phyloP scores from a whole-genome alignment of 495 filamentous ascomycete species.

The Choiromyces venosus region DNA sequence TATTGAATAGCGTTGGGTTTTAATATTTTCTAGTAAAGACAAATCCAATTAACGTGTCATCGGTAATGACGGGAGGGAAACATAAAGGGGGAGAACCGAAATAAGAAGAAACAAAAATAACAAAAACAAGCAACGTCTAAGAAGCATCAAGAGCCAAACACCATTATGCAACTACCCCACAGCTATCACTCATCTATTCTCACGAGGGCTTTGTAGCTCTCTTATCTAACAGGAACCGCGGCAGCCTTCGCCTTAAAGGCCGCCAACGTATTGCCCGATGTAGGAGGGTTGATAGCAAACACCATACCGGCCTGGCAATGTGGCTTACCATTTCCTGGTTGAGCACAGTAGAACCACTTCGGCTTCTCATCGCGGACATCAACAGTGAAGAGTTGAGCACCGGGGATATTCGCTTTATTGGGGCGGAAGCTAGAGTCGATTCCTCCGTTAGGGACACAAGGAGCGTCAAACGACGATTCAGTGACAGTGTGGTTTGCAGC shows the following conservation, averaged over 20 bases:
- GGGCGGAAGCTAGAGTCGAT: constrained; percentile 49
- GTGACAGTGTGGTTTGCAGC: constrained; percentile 63
- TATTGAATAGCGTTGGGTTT: not conserved
- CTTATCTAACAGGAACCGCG: not conserved
- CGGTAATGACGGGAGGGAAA: not conserved
- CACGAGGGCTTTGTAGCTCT: not conserved
- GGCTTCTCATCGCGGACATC: constrained; percentile 49
- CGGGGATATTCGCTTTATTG: constrained; percentile 30
- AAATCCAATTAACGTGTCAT: not conserved
- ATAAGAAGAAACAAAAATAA: not conserved
- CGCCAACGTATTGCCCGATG: constrained; percentile 11
- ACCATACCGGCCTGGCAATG: constrained; percentile 47
- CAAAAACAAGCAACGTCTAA: not conserved
- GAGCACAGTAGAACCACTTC: constrained; percentile 57
- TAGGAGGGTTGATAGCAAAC: constrained; percentile 35
- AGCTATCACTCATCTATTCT: not conserved
- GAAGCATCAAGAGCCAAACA: not conserved
- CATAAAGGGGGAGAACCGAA: not conserved
- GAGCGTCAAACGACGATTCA: constrained; percentile 60
- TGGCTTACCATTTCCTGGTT: constrained; percentile 29
- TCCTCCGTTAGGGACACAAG: constrained; percentile 49
- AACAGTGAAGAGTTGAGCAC: constrained; percentile 1
- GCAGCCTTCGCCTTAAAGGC: constrained; percentile 16
- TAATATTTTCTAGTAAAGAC: not conserved
- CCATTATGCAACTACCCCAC: not conserved